A percentile compares a stretch with the other conserved stretches of the same genome.
These are phyloP conservation scores for Backusella circina DNA, from an alignment of 192 early-diverging fungal species.

Conservation along the genomic window DNA sequence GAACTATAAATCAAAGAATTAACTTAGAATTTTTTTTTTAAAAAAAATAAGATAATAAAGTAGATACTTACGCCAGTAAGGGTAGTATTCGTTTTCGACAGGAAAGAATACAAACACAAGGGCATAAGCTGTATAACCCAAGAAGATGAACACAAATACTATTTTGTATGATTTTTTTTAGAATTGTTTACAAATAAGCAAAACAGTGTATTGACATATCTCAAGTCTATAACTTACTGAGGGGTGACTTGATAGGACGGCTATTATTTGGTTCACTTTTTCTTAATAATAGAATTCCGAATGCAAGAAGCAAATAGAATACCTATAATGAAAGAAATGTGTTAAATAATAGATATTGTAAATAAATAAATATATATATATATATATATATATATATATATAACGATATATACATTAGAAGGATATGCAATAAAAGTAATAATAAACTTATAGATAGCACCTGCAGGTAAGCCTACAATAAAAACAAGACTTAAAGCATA, in stretches of 20 bases:
- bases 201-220: neutral
- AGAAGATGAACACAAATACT: slow-evolving; percentile 23
- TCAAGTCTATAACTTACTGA: neutral
- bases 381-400: neutral
- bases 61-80: slow-evolving; percentile 22
- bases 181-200: neutral
- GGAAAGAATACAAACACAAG: slow-evolving; percentile 31
- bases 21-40: neutral
- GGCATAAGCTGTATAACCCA: slow-evolving; percentile 15
- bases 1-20: slow-evolving; percentile 14
- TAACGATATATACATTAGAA: slow-evolving; percentile 7
- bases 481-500: slow-evolving; percentile 22
- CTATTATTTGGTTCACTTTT: slow-evolving; percentile 9
- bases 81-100: slow-evolving; percentile 21
- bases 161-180: neutral
- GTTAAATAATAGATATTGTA: neutral
- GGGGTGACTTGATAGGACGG: slow-evolving; percentile 17
- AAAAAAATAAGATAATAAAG: neutral
- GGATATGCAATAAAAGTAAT: slow-evolving; percentile 26
- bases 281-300: slow-evolving; percentile 11
- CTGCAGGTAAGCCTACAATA: slow-evolving; percentile 25
- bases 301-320: slow-evolving; percentile 11
- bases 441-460: slow-evolving; percentile 30
- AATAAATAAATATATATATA: neutral
- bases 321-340: neutral